Evolutionary conservation across 2,329 filamentous ascomycete genomes (phyloP).

Genomic region (Shiraia sp.): DNA sequence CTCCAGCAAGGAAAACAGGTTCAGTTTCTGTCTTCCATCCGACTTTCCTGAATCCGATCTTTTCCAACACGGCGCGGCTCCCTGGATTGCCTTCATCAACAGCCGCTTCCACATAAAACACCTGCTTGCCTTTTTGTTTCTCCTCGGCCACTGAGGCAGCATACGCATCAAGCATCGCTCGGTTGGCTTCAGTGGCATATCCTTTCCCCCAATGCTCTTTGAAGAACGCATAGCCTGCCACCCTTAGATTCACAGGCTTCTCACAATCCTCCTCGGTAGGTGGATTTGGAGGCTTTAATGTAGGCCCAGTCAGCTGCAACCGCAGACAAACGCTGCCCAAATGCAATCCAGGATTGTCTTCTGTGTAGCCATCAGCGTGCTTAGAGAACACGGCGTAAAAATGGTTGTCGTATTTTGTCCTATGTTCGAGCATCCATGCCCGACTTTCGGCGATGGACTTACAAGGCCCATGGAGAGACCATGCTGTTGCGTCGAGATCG

Average conservation of each 20-base stretch:
- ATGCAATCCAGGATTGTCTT: conserved; percentile 5
- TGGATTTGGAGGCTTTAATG: conserved; percentile 4
- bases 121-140: conserved; percentile 2
- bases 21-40: conserved; percentile 26
- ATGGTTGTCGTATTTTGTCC: conserved; percentile 10
- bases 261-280: not conserved
- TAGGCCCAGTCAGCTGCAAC: conserved; percentile 6
- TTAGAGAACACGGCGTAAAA: conserved; percentile 20
- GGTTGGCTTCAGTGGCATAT: conserved; percentile 31
- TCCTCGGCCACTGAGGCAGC: conserved; percentile 2
- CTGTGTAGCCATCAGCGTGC: not conserved
- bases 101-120: conserved; percentile 28
- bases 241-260: conserved; percentile 14
- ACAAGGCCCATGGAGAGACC: conserved; percentile 29
- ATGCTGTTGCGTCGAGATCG: conserved; percentile 24
- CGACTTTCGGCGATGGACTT: conserved; percentile 21
- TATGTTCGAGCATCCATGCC: conserved; percentile 21
- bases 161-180: conserved; percentile 22
- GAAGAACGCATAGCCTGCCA: conserved; percentile 30
- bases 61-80: conserved; percentile 26
- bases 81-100: conserved; percentile 26
- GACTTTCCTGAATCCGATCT: conserved; percentile 28
- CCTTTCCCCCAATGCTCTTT: conserved; percentile 24
- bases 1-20: conserved; percentile 26
- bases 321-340: conserved; percentile 20